Evolutionary conservation across 495 filamentous ascomycete genomes (phyloP).

Genomic region (Penicillium cosmopolitanum): DNA sequence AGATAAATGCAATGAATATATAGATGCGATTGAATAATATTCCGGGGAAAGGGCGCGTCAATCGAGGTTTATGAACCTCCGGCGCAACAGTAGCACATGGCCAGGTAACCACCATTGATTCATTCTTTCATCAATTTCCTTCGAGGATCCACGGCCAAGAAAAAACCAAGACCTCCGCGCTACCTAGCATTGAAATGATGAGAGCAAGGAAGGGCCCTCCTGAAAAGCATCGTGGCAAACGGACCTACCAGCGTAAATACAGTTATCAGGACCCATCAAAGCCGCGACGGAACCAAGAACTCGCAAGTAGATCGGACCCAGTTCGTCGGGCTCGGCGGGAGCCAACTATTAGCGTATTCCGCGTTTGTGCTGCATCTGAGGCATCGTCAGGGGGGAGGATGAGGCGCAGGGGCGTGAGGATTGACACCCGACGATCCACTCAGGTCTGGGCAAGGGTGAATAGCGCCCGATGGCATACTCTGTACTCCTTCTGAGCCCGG

Average conservation of each 20-base stretch:
- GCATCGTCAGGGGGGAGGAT: slow-evolving; percentile 10
- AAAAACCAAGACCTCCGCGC: slow-evolving; percentile 20
- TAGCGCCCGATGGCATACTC: slow-evolving; percentile 6
- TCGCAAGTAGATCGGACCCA: slow-evolving; percentile 20
- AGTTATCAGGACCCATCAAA: slow-evolving; percentile 24
- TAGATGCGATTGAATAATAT: slow-evolving; percentile 7
- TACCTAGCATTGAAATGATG: slow-evolving; percentile 1
- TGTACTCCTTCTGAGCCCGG: not conserved
- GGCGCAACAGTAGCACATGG: not conserved
- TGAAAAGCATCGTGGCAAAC: slow-evolving; percentile 10
- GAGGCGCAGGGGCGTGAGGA: slow-evolving; percentile 2
- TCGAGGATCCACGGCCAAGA: slow-evolving; percentile 19
- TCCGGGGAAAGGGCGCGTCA: not conserved
- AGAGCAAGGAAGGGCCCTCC: slow-evolving; percentile 3
- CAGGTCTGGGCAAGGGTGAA: slow-evolving; percentile 17
- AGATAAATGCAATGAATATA: not conserved
- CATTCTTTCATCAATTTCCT: not conserved
- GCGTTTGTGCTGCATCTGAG: slow-evolving; percentile 4
- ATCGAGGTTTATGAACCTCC: slow-evolving; percentile 2
- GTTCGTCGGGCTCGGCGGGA: slow-evolving; percentile 18
- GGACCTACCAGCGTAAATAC: slow-evolving; percentile 26
- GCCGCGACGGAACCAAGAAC: slow-evolving; percentile 11
- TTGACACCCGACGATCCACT: slow-evolving; percentile 16
- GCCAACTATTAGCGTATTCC: not conserved
- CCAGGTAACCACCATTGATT: slow-evolving; percentile 9